Evolutionary conservation across 805 yeast genomes (phyloP).

Genomic region (Spathaspora hagerdaliae): DNA sequence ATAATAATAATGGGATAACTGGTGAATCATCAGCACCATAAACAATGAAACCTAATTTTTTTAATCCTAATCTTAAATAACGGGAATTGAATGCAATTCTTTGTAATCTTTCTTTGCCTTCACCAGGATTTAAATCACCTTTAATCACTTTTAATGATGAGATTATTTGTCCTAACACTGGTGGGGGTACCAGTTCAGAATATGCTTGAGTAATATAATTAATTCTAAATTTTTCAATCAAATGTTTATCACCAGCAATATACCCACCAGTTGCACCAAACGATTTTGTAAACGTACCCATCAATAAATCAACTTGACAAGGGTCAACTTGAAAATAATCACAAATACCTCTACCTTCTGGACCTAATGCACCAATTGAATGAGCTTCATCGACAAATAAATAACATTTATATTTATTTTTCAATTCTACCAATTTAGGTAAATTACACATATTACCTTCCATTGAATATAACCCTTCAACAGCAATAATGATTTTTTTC

Average conservation of each 20-base stretch:
- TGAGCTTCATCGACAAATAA: conserved; percentile 97
- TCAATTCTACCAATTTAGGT: conserved; percentile 68
- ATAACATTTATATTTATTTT: conserved; percentile 82
- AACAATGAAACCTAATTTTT: conserved; percentile 88
- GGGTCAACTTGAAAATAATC: conserved; percentile 87
- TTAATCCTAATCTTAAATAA: conserved; percentile 84
- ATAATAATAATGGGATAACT: conserved; percentile 82
- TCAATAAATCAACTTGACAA: conserved; percentile 70
- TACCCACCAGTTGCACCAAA: conserved; percentile 99
- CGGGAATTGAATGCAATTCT: conserved; percentile 95
- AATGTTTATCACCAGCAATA: conserved; percentile 66
- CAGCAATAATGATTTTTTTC: conserved; percentile 80
- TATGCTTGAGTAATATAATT: conserved; percentile 70
- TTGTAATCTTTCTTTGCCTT: conserved; percentile 85
- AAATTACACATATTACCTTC: conserved; percentile 87
- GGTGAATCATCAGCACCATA: conserved; percentile 97
- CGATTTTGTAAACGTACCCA: conserved; percentile 98
- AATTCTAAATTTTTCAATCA: conserved; percentile 72
- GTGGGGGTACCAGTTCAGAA: conserved; percentile 87
- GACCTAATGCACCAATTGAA: conserved; percentile 98
- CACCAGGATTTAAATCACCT: conserved; percentile 86
- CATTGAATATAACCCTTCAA: conserved; percentile 91
- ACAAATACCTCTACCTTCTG: conserved; percentile 89
- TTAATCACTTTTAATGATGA: conserved; percentile 73
- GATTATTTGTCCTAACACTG: conserved; percentile 83